Evolutionary conservation across 1,139 yeast genomes (phyloP), one percentile per base, ranked within the genome.

Genomic region (Pneumocystis murina): DNA sequence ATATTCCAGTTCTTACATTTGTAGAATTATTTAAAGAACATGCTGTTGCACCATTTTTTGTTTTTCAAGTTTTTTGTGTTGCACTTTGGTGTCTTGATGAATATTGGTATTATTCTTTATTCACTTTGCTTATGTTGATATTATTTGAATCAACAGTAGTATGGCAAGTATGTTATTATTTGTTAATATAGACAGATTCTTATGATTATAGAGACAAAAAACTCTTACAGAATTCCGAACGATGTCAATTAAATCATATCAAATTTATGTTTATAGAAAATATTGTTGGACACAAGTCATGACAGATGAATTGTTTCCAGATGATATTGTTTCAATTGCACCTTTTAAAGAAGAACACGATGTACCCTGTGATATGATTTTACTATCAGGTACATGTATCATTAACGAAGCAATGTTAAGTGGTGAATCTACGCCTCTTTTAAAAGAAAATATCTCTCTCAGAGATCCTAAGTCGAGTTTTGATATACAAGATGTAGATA

Each of bases 341-440:
- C 85, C 98, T 76, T 87, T 96, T 17, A 84, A 79, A 66, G 98
- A 92, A 64, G 97, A 90, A 63, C 83, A 87, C 69, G 97, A 97
- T 1, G 78, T 92, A 64, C 97, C 99, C n/a, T 92, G 99, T 79
- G 99, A 92, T 75, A 77, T 92, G 76, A 76, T 92, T 60, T 79
- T 92, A 63, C 76, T 89, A 63, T 91, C 86, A 70, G 97, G 97
- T 62, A 80, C 95, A 59, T 94, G 94, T 66, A 91, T 91, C 73
- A 95, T 91, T 61, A 91, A 91, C 72, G 98, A 91, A 78, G 97
- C 97, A 41, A 91, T 91, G 97, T 84, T 91, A 67, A 87, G 96
- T 4, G 99, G 99, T 74, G 99, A 92, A 77, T 88, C 96, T 7
- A 92, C 98, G 61, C 99, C 99, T 10, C 79, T 92, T 70, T 82